These are phyloP conservation scores for Scalesia atractyloides DNA, from an alignment of 129 eudicot genomes.

Conservation along the genomic window DNA sequence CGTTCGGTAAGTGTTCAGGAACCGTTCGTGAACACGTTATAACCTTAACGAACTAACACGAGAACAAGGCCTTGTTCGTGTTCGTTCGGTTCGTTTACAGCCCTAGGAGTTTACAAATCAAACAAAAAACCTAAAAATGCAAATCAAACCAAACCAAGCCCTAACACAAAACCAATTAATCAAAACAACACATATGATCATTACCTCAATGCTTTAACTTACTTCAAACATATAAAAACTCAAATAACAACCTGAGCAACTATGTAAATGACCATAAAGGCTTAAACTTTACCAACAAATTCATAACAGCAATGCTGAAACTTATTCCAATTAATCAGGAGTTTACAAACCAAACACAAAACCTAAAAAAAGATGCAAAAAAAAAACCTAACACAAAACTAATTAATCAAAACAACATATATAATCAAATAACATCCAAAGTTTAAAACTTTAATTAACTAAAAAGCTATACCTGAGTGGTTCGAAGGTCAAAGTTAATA, in stretches of 20 bases:
- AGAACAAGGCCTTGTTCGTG: too few species aligned
- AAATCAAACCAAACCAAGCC: constrained; percentile 5
- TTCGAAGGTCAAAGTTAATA: constrained; percentile 46
- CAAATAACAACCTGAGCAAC: background rate
- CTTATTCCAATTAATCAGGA: constrained; percentile 4
- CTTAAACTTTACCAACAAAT: constrained; percentile 10
- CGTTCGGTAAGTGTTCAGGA: too few species aligned
- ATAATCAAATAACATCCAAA: background rate
- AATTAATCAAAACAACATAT: too few species aligned
- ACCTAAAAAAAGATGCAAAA: too few species aligned
- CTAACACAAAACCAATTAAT: too few species aligned
- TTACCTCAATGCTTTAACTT: background rate
- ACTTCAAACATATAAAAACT: background rate
- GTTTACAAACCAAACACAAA: too few species aligned
- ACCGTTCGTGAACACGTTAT: too few species aligned
- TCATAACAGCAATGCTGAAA: background rate
- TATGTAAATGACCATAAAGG: background rate
- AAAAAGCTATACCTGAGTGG: constrained; percentile 38
- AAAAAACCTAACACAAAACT: too few species aligned
- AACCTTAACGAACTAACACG: too few species aligned
- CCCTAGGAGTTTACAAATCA: constrained; percentile 10
- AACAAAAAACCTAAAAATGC: background rate
- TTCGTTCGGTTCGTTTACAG: too few species aligned
- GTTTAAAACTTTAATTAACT: background rate
- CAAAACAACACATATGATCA: constrained; percentile 10